phyloP scores from a whole-genome alignment of 108 stramenopile genomes.

The Stephanodiscus minutulus region DNA sequence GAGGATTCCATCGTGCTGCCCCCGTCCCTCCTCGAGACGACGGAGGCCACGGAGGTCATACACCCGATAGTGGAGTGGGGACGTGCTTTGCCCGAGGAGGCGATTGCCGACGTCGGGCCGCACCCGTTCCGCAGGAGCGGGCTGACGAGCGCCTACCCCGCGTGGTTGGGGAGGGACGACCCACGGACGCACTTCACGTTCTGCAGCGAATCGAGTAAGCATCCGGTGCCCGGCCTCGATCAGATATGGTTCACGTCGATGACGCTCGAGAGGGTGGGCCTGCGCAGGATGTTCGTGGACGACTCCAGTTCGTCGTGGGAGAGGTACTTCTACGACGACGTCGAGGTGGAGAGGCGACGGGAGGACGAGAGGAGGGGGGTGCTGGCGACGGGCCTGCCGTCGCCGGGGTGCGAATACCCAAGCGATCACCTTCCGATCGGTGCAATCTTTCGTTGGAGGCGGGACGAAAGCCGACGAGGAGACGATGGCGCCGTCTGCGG shows the following conservation, averaged over 20 bases:
- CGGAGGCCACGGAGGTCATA: conserved; percentile 40
- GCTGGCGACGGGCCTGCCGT: conserved; percentile 46
- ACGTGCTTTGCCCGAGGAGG: conserved; percentile 46
- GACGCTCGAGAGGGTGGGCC: conserved; percentile 33
- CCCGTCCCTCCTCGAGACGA: conserved; percentile 41
- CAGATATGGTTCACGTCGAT: conserved; percentile 58
- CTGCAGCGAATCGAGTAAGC: conserved; percentile 25
- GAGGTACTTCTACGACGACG: conserved; percentile 23
- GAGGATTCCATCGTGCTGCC: conserved; percentile 45
- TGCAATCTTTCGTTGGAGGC: conserved; percentile 48
- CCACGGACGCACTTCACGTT: conserved; percentile 51
- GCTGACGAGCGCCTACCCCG: conserved; percentile 52
- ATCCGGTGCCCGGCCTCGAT: conserved; percentile 56
- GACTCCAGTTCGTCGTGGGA: conserved; percentile 27
- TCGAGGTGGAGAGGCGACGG: conserved; percentile 18
- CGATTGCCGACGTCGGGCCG: conserved; percentile 35
- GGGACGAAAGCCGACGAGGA: conserved; percentile 12
- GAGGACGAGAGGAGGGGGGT: conserved; percentile 30
- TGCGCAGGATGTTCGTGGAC: conserved; percentile 43
- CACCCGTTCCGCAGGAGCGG: conserved; percentile 56
- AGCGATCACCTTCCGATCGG: conserved; percentile 59
- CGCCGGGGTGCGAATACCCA: conserved; percentile 32
- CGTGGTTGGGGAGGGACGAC: conserved; percentile 39
- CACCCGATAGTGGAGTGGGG: conserved; percentile 62
- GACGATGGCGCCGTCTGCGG: conserved; percentile 6